These are phyloP conservation scores for Fusarium circinatum DNA, from an alignment of 2,329 filamentous ascomycete genomes.

Conservation along the genomic window DNA sequence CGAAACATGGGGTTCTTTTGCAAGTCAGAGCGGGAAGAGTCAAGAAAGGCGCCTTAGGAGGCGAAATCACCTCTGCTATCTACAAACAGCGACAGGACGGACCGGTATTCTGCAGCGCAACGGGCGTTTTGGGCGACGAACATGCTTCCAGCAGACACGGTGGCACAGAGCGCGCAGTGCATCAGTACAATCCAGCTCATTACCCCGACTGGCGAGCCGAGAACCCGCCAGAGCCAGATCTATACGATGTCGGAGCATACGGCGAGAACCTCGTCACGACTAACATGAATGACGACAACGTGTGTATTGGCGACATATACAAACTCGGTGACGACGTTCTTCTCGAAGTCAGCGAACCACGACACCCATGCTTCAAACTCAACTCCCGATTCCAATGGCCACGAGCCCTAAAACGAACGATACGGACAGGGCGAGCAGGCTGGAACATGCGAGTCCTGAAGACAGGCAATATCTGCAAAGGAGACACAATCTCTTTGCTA, in stretches of 20 bases:
- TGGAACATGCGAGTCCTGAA: neutral
- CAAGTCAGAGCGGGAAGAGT: neutral
- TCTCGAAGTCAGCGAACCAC: neutral
- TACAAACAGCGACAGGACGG: neutral
- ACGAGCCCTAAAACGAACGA: neutral
- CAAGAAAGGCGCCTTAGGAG: neutral
- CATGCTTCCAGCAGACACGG: neutral
- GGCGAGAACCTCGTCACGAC: neutral
- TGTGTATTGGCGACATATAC: neutral
- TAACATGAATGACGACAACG: neutral
- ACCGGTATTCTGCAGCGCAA: neutral
- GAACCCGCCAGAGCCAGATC: neutral
- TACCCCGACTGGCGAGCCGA: neutral
- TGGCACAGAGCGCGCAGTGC: neutral
- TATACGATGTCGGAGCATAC: neutral
- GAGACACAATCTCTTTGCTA: neutral
- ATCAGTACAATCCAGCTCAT: neutral
- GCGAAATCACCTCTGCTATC: neutral
- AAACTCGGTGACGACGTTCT: neutral
- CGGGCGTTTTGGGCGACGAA: neutral
- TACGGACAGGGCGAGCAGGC: neutral
- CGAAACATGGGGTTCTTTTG: neutral
- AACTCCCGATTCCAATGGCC: neutral
- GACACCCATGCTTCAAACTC: neutral
- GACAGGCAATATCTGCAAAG: neutral